Evolutionary conservation across 352 stramenopile genomes (phyloP).

Genomic region (Globisporangium spinosum): DNA sequence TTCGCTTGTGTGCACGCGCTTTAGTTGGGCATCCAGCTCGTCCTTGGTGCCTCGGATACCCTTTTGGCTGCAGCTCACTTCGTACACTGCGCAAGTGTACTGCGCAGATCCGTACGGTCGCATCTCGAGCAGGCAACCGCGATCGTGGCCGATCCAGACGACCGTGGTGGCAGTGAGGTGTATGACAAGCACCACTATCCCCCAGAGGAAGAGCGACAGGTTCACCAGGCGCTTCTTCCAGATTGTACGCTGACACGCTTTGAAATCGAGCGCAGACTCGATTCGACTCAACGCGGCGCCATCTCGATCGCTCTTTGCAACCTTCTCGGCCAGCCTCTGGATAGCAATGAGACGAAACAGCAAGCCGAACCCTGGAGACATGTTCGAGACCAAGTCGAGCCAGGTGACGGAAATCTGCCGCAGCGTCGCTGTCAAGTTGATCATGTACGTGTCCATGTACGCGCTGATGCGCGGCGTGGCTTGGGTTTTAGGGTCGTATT

Average conservation of each 20-base stretch:
- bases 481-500: background rate
- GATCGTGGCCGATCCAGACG: too few species aligned
- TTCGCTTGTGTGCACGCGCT: too few species aligned
- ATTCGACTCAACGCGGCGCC: background rate
- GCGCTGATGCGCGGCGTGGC: background rate
- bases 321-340: background rate
- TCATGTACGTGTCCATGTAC: background rate
- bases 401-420: background rate
- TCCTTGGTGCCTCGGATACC: background rate
- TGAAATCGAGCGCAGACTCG: background rate
- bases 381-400: background rate
- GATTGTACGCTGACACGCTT: background rate
- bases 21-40: constrained; percentile 1
- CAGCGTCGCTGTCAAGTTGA: background rate
- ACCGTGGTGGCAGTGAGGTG: too few species aligned
- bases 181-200: too few species aligned
- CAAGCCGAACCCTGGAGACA: background rate
- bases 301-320: background rate
- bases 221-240: background rate
- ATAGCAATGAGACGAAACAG: background rate
- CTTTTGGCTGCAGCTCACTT: background rate
- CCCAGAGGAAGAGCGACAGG: background rate
- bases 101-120: too few species aligned
- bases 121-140: too few species aligned
- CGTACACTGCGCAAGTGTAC: too few species aligned